Conservation (phyloP, 495 filamentous ascomycete genomes). For the Oleoguttula mirabilis region DNA sequence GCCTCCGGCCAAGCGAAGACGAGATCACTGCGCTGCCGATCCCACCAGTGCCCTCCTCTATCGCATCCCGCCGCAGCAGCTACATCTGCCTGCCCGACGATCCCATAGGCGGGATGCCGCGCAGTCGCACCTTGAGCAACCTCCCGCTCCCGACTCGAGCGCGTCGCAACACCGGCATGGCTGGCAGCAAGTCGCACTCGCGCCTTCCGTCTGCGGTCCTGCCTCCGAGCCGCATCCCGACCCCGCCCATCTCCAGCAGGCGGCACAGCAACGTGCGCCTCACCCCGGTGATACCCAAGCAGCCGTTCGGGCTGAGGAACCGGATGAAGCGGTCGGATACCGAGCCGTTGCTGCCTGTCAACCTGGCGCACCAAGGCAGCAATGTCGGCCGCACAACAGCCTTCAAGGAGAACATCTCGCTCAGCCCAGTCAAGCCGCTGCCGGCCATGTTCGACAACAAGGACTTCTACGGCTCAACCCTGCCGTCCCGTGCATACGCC, state of each 20-base stretch:
- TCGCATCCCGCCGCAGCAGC: constrained; percentile 8
- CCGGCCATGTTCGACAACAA: constrained; percentile 2
- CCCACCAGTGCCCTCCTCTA: neutral
- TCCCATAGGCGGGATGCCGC: constrained; percentile 17
- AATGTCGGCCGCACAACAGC: constrained; percentile 13
- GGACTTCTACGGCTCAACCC: neutral
- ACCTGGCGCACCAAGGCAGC: neutral
- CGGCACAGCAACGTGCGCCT: constrained; percentile 12
- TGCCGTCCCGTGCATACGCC: neutral
- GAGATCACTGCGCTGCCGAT: constrained; percentile 9
- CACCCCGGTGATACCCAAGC: neutral
- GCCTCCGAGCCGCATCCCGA: constrained; percentile 16
- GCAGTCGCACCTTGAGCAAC: constrained; percentile 22
- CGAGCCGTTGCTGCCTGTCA: constrained; percentile 13
- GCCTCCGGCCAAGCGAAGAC: neutral
- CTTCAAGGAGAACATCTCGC: constrained; percentile 21
- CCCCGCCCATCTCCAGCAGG: constrained; percentile 13
- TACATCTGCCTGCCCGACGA: constrained; percentile 20
- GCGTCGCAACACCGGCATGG: constrained; percentile 6
- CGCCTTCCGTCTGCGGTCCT: constrained; percentile 10
- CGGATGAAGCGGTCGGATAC: constrained; percentile 18
- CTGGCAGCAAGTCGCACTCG: constrained; percentile 8
- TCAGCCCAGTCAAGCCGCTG: constrained; percentile 17
- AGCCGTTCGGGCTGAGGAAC: neutral
- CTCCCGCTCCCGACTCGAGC: constrained; percentile 17